phyloP scores from a whole-genome alignment of 2,329 filamentous ascomycete species.

The Stachybotrys chartarum region DNA sequence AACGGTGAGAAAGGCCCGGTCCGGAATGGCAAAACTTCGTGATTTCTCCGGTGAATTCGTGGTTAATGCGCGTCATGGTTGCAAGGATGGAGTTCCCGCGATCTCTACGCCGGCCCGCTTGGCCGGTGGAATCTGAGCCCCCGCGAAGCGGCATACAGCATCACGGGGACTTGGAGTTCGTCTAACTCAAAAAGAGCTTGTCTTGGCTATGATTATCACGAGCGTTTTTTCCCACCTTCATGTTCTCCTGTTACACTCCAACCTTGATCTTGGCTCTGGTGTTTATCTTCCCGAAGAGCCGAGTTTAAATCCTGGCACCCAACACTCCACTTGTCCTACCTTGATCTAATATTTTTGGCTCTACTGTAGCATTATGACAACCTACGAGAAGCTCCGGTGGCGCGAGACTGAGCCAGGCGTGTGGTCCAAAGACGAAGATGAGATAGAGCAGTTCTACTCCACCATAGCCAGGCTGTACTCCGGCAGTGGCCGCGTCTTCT shows the following conservation, averaged over 20 bases:
- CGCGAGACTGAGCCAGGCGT: conserved; percentile 13
- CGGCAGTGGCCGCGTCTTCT: conserved; percentile 29
- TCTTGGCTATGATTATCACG: too few species aligned
- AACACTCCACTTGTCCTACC: too few species aligned
- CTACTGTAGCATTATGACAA: background rate
- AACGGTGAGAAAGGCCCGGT: background rate
- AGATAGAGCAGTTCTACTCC: conserved; percentile 33
- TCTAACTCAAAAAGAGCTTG: too few species aligned
- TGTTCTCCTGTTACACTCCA: too few species aligned
- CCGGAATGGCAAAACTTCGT: background rate
- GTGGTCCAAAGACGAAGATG: conserved; percentile 30
- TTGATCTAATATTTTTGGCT: too few species aligned
- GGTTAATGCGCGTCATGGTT: background rate
- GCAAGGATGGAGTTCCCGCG: background rate
- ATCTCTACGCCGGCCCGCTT: background rate
- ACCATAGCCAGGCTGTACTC: conserved; percentile 24
- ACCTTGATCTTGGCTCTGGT: too few species aligned
- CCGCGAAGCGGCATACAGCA: too few species aligned
- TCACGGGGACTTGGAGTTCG: too few species aligned
- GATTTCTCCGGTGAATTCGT: background rate
- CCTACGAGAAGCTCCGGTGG: conserved; percentile 11
- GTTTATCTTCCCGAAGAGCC: too few species aligned
- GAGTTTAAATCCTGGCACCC: too few species aligned
- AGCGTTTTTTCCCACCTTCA: too few species aligned
- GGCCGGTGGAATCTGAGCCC: too few species aligned